Evolutionary conservation across 2,329 filamentous ascomycete genomes (phyloP).

Genomic region (Dryadomyces sulphureus): DNA sequence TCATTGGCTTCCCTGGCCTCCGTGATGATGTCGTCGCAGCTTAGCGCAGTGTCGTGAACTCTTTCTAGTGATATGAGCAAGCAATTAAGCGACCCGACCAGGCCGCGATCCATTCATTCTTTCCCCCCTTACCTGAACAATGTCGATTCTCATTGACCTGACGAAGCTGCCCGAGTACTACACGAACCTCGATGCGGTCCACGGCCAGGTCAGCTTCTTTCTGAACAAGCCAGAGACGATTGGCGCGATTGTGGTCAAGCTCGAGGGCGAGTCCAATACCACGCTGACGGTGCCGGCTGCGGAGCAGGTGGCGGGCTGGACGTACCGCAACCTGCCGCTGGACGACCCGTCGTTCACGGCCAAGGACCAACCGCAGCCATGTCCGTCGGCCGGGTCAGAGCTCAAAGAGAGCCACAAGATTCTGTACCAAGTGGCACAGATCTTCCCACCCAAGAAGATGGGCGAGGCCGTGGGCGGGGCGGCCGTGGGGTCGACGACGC

Average conservation of each 20-base stretch:
- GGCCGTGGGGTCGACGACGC: constrained; percentile 20
- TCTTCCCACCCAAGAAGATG: constrained; percentile 47
- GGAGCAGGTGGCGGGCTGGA: constrained; percentile 17
- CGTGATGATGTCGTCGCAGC: too few relatives aligned
- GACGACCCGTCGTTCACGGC: neutral
- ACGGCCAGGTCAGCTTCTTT: constrained; percentile 41
- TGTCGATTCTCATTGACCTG: constrained; percentile 54
- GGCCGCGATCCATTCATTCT: too few relatives aligned
- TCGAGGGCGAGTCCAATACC: constrained; percentile 66
- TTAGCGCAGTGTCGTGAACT: too few relatives aligned
- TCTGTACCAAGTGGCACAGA: constrained; percentile 56
- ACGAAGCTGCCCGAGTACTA: constrained; percentile 56
- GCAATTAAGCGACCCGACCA: too few relatives aligned
- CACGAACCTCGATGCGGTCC: constrained; percentile 65
- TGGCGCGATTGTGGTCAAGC: constrained; percentile 63
- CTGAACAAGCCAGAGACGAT: constrained; percentile 55
- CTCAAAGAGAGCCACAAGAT: constrained; percentile 54
- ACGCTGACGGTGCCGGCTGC: constrained; percentile 36
- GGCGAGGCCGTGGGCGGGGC: constrained; percentile 22
- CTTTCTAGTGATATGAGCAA: too few relatives aligned
- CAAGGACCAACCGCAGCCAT: neutral
- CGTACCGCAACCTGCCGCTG: constrained; percentile 4
- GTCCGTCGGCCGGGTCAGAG: constrained; percentile 20
- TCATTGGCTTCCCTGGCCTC: too few relatives aligned
- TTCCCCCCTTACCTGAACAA: constrained; percentile 18